These are phyloP conservation scores for Cordyceps cateniannulata DNA, from an alignment of 2,329 filamentous ascomycete genomes.

Conservation along the genomic window DNA sequence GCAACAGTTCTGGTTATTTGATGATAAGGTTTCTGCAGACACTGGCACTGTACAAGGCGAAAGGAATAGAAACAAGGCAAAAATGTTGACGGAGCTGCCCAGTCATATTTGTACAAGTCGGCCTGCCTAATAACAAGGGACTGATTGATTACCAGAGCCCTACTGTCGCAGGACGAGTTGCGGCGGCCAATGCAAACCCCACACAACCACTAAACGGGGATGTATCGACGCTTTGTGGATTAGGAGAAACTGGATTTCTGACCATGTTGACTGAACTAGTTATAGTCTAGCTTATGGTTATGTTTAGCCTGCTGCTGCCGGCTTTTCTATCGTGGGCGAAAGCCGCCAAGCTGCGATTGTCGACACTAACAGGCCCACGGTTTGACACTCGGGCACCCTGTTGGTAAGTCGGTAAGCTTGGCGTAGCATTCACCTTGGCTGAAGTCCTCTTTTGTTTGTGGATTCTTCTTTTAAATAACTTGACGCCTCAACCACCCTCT, in stretches of 20 bases:
- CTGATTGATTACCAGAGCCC: neutral
- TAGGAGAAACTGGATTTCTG: neutral
- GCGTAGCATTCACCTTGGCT: neutral
- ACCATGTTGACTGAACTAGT: no score
- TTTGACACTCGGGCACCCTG: neutral
- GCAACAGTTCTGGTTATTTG: no score
- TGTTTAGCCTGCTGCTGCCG: no score
- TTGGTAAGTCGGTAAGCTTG: no score
- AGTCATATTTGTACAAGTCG: no score
- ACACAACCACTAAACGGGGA: neutral
- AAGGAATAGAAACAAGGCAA: neutral
- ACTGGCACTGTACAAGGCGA: no score
- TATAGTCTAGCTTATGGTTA: no score
- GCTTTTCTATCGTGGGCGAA: neutral
- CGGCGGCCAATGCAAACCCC: neutral
- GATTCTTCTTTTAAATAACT: neutral
- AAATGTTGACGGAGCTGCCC: neutral
- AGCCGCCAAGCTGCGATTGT: slow-evolving; percentile 6
- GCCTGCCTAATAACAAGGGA: no score
- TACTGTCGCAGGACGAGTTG: neutral
- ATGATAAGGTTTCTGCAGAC: no score
- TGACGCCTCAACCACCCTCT: neutral
- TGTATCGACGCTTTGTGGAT: neutral
- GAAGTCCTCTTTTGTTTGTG: neutral
- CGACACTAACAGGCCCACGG: neutral